These are phyloP conservation scores for Hypoxylon intermedium DNA, from an alignment of 495 filamentous ascomycete genomes.

Conservation along the genomic window DNA sequence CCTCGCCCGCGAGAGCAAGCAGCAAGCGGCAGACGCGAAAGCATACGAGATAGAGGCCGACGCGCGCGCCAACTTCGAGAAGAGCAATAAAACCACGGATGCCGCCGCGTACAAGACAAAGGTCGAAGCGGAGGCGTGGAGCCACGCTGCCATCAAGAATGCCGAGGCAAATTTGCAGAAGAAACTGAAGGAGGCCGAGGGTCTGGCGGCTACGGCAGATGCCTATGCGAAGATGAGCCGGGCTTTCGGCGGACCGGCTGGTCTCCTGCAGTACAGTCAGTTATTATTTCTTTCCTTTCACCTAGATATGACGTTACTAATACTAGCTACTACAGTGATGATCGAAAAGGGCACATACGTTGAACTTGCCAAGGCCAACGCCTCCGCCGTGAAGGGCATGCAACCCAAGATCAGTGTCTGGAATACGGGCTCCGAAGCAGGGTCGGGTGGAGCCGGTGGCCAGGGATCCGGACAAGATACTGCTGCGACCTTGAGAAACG, in stretches of 20 bases:
- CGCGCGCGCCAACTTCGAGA: slow-evolving; percentile 67
- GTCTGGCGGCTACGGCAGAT: slow-evolving; percentile 74
- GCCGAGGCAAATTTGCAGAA: slow-evolving; percentile 68
- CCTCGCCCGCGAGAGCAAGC: slow-evolving; percentile 72
- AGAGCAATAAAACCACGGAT: slow-evolving; percentile 62
- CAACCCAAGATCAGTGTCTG: slow-evolving; percentile 88
- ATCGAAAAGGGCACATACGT: slow-evolving; percentile 72
- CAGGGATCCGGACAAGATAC: slow-evolving; percentile 44
- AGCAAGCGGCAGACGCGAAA: slow-evolving; percentile 74
- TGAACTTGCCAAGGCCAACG: slow-evolving; percentile 72
- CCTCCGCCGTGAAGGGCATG: slow-evolving; percentile 73
- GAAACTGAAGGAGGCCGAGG: slow-evolving; percentile 75
- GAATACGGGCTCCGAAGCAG: slow-evolving; percentile 71
- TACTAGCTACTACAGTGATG: slow-evolving; percentile 60
- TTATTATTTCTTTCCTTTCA: background rate
- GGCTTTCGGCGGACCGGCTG: slow-evolving; percentile 77
- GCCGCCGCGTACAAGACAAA: slow-evolving; percentile 52
- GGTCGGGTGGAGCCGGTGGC: slow-evolving; percentile 40
- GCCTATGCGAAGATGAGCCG: slow-evolving; percentile 72
- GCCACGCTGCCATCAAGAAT: slow-evolving; percentile 58
- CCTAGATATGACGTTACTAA: background rate
- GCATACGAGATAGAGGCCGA: slow-evolving; percentile 63
- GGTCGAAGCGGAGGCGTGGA: slow-evolving; percentile 49
- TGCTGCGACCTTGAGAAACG: slow-evolving; percentile 53
- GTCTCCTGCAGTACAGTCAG: slow-evolving; percentile 69